Conservation (phyloP, 257 asterid genomes). For the Linderniella brevidens region DNA sequence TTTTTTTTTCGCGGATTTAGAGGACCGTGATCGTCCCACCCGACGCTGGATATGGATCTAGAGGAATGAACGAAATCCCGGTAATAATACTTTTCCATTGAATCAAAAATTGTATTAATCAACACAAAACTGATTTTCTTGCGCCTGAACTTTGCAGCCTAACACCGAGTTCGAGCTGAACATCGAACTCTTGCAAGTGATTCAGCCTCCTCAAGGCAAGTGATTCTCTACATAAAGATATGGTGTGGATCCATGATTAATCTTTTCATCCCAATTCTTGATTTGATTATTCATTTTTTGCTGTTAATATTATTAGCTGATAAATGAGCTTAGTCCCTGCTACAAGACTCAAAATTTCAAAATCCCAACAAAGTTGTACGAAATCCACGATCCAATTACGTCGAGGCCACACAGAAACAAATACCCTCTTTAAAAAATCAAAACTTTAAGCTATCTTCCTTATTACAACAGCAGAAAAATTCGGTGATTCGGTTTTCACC, state of each 20-base stretch:
- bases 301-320: no score
- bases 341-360: no score
- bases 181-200: conserved; percentile 73
- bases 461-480: no score
- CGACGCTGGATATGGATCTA: conserved; percentile 73
- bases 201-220: conserved; percentile 30
- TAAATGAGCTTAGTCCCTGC: no score
- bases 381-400: no score
- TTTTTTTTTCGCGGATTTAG: conserved; percentile 22
- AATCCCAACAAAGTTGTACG: no score
- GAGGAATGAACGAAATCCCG: conserved; percentile 92
- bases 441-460: no score
- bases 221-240: conserved; percentile 7
- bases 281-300: no score
- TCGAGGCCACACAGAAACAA: no score
- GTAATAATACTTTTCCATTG: conserved; percentile 18
- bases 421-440: no score
- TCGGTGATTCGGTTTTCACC: no score
- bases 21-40: conserved; percentile 84
- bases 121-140: neutral
- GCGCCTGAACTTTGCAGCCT: conserved; percentile 36
- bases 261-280: no score
- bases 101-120: neutral
- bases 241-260: neutral
- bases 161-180: conserved; percentile 68